Percentiles rank a stretch among this genome's conserved stretches.
Evolutionary conservation across 148 eudicot genomes (phyloP).

Genomic region (Fagopyrum homotropicum): DNA sequence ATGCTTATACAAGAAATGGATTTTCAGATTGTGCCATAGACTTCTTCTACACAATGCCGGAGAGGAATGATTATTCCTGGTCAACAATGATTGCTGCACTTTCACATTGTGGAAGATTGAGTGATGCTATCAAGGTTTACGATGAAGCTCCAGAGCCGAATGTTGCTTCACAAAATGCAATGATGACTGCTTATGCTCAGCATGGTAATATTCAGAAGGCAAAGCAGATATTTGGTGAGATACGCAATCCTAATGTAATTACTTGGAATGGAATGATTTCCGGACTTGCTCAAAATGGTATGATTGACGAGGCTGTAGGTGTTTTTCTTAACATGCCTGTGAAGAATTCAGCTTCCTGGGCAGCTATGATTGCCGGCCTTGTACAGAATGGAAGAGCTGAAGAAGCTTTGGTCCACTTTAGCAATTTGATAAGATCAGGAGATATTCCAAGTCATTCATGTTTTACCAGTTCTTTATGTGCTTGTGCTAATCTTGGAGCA

Average conservation of each 20-base stretch:
- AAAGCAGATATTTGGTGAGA: conserved; percentile 23
- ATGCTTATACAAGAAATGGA: conserved; percentile 32
- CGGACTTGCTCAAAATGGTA: conserved; percentile 36
- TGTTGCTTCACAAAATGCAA: conserved; percentile 27
- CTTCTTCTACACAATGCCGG: conserved; percentile 30
- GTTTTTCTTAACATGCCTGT: conserved; percentile 24
- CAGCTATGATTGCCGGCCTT: conserved; percentile 37
- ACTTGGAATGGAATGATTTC: conserved; percentile 48
- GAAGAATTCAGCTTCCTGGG: conserved; percentile 37
- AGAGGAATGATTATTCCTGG: conserved; percentile 37
- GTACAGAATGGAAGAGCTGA: conserved; percentile 25
- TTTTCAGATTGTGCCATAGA: conserved; percentile 25
- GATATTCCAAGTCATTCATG: conserved; percentile 30
- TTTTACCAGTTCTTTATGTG: conserved; percentile 33
- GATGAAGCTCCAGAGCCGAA: conserved; percentile 22
- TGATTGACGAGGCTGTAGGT: conserved; percentile 35
- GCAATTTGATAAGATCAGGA: conserved; percentile 25
- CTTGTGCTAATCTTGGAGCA: conserved; percentile 34
- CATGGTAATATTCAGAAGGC: conserved; percentile 38
- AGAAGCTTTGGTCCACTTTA: conserved; percentile 30
- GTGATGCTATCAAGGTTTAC: conserved; percentile 30
- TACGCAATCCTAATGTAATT: conserved; percentile 24
- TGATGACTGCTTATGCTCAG: conserved; percentile 39
- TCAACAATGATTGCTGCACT: conserved; percentile 39
- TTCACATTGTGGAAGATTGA: conserved; percentile 32